Percentiles rank a stretch among this genome's conserved stretches.
phyloP scores from a whole-genome alignment of 768 basidiomycete genomes.

The Trametes villosa region DNA sequence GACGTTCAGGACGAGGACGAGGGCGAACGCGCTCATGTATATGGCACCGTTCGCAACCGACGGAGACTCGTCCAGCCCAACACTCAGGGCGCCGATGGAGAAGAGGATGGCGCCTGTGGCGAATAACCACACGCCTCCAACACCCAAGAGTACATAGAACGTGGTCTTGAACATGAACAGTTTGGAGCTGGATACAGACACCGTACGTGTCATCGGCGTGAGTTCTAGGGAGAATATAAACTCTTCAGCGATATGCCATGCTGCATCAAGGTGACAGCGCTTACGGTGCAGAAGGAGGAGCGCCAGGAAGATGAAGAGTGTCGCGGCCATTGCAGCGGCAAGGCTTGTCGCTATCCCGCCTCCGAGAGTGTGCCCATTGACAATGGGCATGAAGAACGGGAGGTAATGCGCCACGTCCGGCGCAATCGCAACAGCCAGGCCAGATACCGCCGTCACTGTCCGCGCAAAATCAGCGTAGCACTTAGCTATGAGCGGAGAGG shows the following conservation, averaged over 20 bases:
- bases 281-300: constrained; percentile 59
- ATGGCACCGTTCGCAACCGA: constrained; percentile 71
- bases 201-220: constrained; percentile 55
- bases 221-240: constrained; percentile 44
- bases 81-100: constrained; percentile 61
- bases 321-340: constrained; percentile 65
- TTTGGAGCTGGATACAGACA: constrained; percentile 66
- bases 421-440: constrained; percentile 66
- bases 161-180: constrained; percentile 64
- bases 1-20: constrained; percentile 61
- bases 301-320: constrained; percentile 60
- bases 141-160: constrained; percentile 58
- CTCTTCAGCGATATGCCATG: not conserved
- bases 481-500: not conserved
- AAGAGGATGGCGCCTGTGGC: constrained; percentile 73
- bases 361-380: constrained; percentile 51
- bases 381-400: constrained; percentile 61
- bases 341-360: constrained; percentile 70
- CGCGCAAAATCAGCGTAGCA: constrained; percentile 1
- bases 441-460: constrained; percentile 71
- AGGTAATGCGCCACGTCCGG: constrained; percentile 77
- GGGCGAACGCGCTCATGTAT: constrained; percentile 66
- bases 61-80: constrained; percentile 36
- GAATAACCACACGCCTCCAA: constrained; percentile 65
- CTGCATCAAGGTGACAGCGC: constrained; percentile 31